Percentiles rank a stretch among this genome's conserved stretches.
Conservation (phyloP, 139 green algal species). For the Desmodesmus armatus region DNA sequence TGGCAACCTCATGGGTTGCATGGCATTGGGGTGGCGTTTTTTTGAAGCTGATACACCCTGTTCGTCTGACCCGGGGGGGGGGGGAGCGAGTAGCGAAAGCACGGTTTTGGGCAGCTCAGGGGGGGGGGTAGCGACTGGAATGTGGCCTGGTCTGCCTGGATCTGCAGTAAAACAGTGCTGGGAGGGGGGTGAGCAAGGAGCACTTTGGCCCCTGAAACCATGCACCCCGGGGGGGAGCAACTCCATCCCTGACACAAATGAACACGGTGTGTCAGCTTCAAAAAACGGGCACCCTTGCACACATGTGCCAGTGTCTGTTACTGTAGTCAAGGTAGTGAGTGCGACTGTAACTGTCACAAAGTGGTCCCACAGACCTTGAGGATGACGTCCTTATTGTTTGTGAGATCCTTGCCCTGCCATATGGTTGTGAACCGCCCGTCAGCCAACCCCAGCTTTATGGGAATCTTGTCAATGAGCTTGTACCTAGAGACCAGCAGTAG, state of each 20-base stretch:
- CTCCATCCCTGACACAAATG: background rate
- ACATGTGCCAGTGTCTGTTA: background rate
- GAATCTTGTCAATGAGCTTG: background rate
- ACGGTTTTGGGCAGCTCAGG: no score
- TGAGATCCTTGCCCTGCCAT: constrained; percentile 16
- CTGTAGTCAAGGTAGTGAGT: background rate
- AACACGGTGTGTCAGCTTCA: background rate
- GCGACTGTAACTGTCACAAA: background rate
- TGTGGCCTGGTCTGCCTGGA: no score
- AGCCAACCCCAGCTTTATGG: background rate
- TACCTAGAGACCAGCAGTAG: constrained; percentile 12
- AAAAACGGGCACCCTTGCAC: background rate
- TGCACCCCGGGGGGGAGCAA: no score
- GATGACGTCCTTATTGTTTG: background rate
- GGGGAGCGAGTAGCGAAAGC: no score
- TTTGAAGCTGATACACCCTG: no score
- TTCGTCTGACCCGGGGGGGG: no score
- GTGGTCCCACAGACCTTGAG: constrained; percentile 16
- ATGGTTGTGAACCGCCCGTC: constrained; percentile 36
- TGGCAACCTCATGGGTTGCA: no score
- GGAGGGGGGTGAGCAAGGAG: no score
- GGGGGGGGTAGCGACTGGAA: no score
- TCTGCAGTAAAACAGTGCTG: no score
- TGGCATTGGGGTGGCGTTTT: no score
- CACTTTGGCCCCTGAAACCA: no score